A percentile compares a stretch with the other conserved stretches of the same genome.
Evolutionary conservation across 164 flowering plant species (phyloP).

Genomic region (Warburgia ugandensis): DNA sequence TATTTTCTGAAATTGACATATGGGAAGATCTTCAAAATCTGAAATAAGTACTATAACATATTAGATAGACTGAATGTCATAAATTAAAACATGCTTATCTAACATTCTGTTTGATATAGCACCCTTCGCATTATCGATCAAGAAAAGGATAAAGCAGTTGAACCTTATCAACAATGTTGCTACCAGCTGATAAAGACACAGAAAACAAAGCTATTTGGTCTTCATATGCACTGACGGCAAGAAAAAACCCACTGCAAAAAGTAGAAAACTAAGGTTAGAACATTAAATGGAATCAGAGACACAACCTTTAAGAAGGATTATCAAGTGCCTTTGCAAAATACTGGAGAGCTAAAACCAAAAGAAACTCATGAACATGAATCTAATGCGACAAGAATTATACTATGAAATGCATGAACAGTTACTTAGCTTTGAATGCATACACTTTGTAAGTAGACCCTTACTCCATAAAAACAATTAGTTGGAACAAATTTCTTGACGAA

Average conservation of each 20-base stretch:
- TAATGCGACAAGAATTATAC: too few relatives aligned
- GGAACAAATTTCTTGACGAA: too few relatives aligned
- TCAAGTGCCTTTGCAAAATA: too few relatives aligned
- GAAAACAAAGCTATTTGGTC: conserved; percentile 67
- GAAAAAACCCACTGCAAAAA: conserved; percentile 59
- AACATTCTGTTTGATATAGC: conserved; percentile 2
- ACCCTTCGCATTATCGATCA: not conserved
- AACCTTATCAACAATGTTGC: conserved; percentile 72
- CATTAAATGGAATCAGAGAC: not conserved
- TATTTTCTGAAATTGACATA: conserved; percentile 46
- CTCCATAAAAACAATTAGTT: too few relatives aligned
- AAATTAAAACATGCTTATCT: conserved; percentile 1
- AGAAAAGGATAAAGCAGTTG: conserved; percentile 4
- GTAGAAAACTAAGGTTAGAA: conserved; percentile 16
- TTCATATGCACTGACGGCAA: conserved; percentile 88
- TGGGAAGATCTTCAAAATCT: conserved; percentile 14
- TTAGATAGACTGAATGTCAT: conserved; percentile 3
- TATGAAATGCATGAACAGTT: too few relatives aligned
- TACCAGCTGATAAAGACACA: conserved; percentile 44
- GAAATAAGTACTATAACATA: conserved; percentile 6
- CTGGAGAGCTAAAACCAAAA: too few relatives aligned
- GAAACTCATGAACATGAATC: too few relatives aligned
- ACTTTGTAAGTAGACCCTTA: too few relatives aligned
- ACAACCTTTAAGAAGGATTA: too few relatives aligned
- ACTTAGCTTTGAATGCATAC: too few relatives aligned